These are phyloP conservation scores for Elongisporangium undulatum DNA, from an alignment of 352 stramenopile species.

Conservation along the genomic window DNA sequence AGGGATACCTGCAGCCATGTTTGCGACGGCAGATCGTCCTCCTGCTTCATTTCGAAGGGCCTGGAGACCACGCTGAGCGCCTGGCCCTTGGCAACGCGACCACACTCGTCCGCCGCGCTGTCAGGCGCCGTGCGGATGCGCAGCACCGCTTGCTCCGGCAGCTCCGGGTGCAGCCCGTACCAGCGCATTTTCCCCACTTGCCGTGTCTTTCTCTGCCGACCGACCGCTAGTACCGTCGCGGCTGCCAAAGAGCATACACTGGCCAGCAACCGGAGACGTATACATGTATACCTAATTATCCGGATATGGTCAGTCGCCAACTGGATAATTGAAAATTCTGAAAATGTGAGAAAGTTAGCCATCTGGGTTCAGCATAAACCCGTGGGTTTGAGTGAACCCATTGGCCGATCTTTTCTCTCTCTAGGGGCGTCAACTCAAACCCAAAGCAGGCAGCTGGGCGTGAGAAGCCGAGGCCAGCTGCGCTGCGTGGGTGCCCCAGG, in stretches of 20 bases:
- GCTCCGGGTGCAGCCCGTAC: conserved; percentile 54
- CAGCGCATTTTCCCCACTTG: conserved; percentile 44
- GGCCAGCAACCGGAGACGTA: not conserved
- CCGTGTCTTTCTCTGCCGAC: not conserved
- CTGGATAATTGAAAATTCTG: not conserved
- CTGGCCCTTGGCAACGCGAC: conserved; percentile 44
- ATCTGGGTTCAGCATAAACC: conserved; percentile 2
- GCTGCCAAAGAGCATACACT: not conserved
- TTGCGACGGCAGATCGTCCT: conserved; percentile 8
- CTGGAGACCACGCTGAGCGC: conserved; percentile 30
- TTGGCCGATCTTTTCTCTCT: not conserved
- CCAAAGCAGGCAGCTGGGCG: not conserved
- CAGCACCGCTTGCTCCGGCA: conserved; percentile 56
- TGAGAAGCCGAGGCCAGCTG: not conserved
- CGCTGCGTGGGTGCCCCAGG: no score
- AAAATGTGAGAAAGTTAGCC: not conserved
- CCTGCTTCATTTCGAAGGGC: conserved; percentile 25
- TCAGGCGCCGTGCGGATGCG: conserved; percentile 54
- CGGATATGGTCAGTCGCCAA: not conserved
- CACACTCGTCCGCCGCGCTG: conserved; percentile 30
- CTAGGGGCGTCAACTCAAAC: not conserved
- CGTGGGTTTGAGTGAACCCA: conserved; percentile 5
- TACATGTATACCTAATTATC: not conserved
- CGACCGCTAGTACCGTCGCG: not conserved
- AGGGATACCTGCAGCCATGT: conserved; percentile 56